Percentiles rank a stretch among this genome's conserved stretches.
Evolutionary conservation across 75 land plant genomes (phyloP).

Genomic region (Selaginella tamariscina): DNA sequence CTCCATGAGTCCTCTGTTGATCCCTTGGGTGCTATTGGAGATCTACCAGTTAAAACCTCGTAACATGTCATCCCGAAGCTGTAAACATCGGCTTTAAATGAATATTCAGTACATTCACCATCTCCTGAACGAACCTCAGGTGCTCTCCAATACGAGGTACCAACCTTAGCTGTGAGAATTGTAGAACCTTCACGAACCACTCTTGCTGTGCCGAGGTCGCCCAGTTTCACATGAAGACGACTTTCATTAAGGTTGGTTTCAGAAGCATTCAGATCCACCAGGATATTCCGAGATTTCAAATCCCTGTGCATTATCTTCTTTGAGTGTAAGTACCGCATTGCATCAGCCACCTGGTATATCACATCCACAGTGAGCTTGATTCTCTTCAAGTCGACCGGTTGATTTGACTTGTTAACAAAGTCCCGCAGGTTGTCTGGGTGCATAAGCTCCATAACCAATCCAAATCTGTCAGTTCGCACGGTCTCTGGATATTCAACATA

Average conservation of each 20-base stretch:
- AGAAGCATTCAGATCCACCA: background rate
- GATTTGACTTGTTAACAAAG: background rate
- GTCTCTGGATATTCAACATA: background rate
- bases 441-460: background rate
- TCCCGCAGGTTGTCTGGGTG: background rate
- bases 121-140: background rate
- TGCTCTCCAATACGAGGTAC: background rate
- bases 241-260: background rate
- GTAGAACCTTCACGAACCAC: background rate
- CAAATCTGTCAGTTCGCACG: background rate
- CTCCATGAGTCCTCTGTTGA: background rate
- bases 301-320: slow-evolving; percentile 1
- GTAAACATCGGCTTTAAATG: background rate
- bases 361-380: background rate
- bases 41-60: background rate
- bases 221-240: background rate
- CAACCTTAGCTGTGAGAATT: background rate
- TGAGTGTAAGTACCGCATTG: background rate
- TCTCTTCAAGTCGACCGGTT: background rate
- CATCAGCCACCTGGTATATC: background rate
- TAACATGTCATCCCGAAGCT: slow-evolving; percentile 5
- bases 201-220: background rate
- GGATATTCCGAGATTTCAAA: background rate
- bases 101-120: background rate
- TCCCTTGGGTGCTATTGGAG: background rate